phyloP scores from a whole-genome alignment of 352 stramenopile species.

The Phytopythium delawarense region DNA sequence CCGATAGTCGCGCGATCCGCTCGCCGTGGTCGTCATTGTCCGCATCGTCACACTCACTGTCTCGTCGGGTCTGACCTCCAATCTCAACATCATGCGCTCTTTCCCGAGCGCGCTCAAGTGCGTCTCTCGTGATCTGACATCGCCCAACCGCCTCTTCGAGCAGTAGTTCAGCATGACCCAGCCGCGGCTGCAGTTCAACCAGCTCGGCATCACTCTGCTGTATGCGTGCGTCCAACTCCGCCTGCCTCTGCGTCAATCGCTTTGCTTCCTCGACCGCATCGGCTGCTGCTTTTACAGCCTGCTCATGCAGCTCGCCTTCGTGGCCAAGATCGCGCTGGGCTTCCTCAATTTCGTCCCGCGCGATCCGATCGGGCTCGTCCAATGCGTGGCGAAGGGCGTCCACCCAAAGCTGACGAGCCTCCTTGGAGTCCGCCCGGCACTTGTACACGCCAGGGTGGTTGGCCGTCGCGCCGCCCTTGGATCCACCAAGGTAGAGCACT shows the following conservation, averaged over 20 bases:
- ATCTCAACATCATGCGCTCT: conserved; percentile 28
- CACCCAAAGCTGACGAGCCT: conserved; percentile 55
- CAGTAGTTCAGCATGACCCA: conserved; percentile 22
- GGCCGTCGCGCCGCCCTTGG: conserved; percentile 17
- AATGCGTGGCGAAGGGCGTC: conserved; percentile 54
- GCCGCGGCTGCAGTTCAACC: conserved; percentile 21
- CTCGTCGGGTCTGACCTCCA: conserved; percentile 1
- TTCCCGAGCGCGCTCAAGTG: conserved; percentile 27
- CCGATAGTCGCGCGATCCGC: conserved; percentile 36
- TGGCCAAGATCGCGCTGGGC: conserved; percentile 43
- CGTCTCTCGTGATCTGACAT: conserved; percentile 16
- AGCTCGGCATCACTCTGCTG: conserved; percentile 25
- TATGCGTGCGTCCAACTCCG: conserved; percentile 23
- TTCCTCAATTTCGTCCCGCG: conserved; percentile 73
- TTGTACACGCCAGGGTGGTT: conserved; percentile 43
- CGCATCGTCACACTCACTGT: conserved; percentile 1
- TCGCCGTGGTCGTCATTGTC: conserved; percentile 17
- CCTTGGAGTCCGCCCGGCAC: conserved; percentile 51
- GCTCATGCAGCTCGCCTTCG: conserved; percentile 33
- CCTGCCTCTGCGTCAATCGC: conserved; percentile 22
- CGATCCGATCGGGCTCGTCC: conserved; percentile 66
- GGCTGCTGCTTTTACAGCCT: conserved; percentile 37
- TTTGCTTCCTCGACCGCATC: conserved; percentile 43
- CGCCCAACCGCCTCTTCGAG: conserved; percentile 26
- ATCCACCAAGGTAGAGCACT: conserved; percentile 1